Base-by-base conservation (phyloP, 331 rosid species). In the Ulmus americana region DNA sequence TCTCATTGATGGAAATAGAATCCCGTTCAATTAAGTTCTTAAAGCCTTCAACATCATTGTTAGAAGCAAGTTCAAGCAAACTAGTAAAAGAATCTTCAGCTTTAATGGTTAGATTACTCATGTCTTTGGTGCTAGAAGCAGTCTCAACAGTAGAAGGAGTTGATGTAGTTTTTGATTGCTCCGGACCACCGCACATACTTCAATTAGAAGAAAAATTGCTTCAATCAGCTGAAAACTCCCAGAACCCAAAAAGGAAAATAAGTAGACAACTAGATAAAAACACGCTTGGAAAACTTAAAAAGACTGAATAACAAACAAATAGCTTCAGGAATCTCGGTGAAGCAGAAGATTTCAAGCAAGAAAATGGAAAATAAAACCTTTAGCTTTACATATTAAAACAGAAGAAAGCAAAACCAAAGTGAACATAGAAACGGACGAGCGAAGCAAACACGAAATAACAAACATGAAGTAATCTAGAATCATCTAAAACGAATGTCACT, bases 131-230 rank as follows among this genome's bases (percentile, higher is more conserved):
- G 69, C 69, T 70, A 69, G 76, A 18, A 60, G 82, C 66, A 64
- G 67, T 76, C 72, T 73, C 84, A 39, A 39, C 73, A 0, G 72
- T 45, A 61, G 87, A 70, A 50, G 68, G 60, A 56, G 80, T 46
- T 10, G 79, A 48, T 52, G 77, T 16, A 59, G 81, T 55, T 69
- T 84, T 83, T 18, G 82, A 76, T 45, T 57, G 62, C 64, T 87
- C 90, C 39, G 88, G 83, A 59, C 83, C 88, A 78, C 83, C 63
- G 75, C 90, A 84, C 90, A 90, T 85, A 64, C 82, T 85, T 79
- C 65, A 62, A 59, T 39, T 65, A 68, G 62, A 85, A 68, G 74
- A 55, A 69, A 71, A 6, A 7, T 61, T 10, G 52, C 15, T 44
- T 16, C 22, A 61, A 61, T 13, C 4, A 10, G 46, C 57, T 64